phyloP scores from a whole-genome alignment of 345 rosid genomes.

The Brassica napus region DNA sequence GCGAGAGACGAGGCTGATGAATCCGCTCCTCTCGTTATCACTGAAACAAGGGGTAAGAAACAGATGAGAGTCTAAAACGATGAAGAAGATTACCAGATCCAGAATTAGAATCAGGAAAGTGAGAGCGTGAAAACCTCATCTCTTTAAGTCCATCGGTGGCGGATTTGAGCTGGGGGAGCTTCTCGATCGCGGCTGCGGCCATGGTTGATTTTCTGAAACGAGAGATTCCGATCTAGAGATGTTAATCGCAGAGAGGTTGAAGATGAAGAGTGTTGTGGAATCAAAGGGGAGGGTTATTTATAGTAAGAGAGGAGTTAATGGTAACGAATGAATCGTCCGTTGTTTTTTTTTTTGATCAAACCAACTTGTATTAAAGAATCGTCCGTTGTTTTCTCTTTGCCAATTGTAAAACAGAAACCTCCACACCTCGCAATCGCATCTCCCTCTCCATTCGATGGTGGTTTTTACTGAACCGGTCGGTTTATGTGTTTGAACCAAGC shows the following conservation, averaged over 20 bases:
- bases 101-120: slow-evolving; percentile 8
- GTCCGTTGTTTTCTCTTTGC: slow-evolving; percentile 37
- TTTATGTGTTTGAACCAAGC: not conserved
- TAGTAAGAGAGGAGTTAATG: slow-evolving; percentile 18
- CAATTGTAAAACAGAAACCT: not conserved
- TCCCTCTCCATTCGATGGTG: not conserved
- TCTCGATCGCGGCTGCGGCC: slow-evolving; percentile 58
- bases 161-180: slow-evolving; percentile 54
- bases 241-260: slow-evolving; percentile 10
- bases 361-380: not conserved
- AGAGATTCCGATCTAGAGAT: slow-evolving; percentile 14
- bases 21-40: slow-evolving; percentile 48
- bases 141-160: slow-evolving; percentile 56
- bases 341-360: not conserved
- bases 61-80: not conserved
- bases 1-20: slow-evolving; percentile 78
- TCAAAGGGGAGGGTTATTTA: slow-evolving; percentile 21
- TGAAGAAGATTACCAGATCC: slow-evolving; percentile 34
- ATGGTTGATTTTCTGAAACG: slow-evolving; percentile 24
- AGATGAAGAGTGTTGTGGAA: slow-evolving; percentile 24
- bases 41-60: slow-evolving; percentile 5
- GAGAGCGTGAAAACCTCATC: slow-evolving; percentile 53
- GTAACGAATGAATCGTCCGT: slow-evolving; percentile 26
- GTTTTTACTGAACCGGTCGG: slow-evolving; percentile 16
- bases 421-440: not conserved